A percentile compares a stretch with the other conserved stretches of the same genome.
phyloP scores from a whole-genome alignment of 2,329 filamentous ascomycete species.

The Ceratocystis albifundus region DNA sequence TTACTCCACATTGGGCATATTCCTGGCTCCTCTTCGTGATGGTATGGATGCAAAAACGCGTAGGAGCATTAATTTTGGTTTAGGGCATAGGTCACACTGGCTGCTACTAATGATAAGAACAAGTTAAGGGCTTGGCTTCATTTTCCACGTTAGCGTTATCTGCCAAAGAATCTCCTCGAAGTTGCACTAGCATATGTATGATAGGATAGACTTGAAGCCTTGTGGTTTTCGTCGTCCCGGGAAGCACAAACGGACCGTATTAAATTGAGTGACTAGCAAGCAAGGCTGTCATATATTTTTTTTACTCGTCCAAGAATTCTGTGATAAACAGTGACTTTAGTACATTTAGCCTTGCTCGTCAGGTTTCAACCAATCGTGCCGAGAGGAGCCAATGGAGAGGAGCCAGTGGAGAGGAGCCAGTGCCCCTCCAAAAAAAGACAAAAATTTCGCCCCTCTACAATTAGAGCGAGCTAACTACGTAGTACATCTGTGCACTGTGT shows the following conservation, averaged over 20 bases:
- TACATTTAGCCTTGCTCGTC: background rate
- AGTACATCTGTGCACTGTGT: constrained; percentile 23
- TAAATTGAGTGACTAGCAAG: background rate
- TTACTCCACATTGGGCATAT: background rate
- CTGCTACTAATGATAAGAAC: background rate
- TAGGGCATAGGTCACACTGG: background rate
- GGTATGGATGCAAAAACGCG: background rate
- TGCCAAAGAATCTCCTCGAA: background rate
- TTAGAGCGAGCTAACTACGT: constrained; percentile 8
- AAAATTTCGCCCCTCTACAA: constrained; percentile 17
- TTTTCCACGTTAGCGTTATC: background rate
- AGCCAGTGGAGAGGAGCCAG: constrained; percentile 20
- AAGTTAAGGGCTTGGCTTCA: background rate
- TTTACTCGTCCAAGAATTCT: background rate
- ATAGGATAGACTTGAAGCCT: too few relatives aligned
- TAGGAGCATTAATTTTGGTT: background rate
- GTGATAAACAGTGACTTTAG: background rate
- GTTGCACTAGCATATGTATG: background rate
- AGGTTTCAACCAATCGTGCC: background rate
- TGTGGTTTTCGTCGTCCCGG: background rate
- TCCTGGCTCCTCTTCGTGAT: background rate
- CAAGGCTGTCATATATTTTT: background rate
- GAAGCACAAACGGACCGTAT: background rate
- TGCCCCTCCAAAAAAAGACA: constrained; percentile 15
- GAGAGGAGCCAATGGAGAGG: constrained; percentile 18